Base-by-base conservation (phyloP, 129 eudicot species). In the Ambrosia trifida region DNA sequence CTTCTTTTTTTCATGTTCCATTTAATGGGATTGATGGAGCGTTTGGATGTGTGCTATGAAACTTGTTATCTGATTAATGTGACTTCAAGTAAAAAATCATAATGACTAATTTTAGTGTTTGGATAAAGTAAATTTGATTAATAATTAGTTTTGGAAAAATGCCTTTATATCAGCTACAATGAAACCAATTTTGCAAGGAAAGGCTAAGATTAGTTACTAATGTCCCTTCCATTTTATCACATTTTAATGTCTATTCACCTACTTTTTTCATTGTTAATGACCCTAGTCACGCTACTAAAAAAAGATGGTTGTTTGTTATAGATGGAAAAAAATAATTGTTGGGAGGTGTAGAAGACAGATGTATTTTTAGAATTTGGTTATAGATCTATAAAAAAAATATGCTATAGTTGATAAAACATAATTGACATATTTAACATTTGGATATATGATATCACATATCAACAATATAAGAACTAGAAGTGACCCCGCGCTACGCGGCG, bases 131-230 rank as follows among this genome's bases (percentile, higher is more conserved):
- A 50, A 16, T 51, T 38, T 70, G 65, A 13, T 70, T 54, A 40
- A 33, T 56, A 70, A 28, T 12, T 70, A 24, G 66, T 54, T 54
- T 53, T 56, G 75, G 17, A 13, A 62, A 62, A 56, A 54, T 30
- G 12, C 43, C 31, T 70, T 36, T 17, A 3, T 11, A 69, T 20
- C 35, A 69, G 51, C 63, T 35, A 18, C 44, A 54, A 53, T 10
- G 31, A 56, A 30, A 70, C 66, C 45, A n/a, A 54, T 20, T 70
- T 56, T 24, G 2, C 12, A 57, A 53, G 52, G 24, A 40, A 54
- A 68, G 38, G 20, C 74, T 36, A 54, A 33, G 30, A 70, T 52
- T 18, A 12, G 24, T 53, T 7, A 69, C 20, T 36, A 24, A 0
- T 24, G 58, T 36, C 44, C 52, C 53, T 28, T 67, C 7, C 28